Evolutionary conservation across 2,329 filamentous ascomycete genomes (phyloP).

Genomic region (Neofusicoccum sp.): DNA sequence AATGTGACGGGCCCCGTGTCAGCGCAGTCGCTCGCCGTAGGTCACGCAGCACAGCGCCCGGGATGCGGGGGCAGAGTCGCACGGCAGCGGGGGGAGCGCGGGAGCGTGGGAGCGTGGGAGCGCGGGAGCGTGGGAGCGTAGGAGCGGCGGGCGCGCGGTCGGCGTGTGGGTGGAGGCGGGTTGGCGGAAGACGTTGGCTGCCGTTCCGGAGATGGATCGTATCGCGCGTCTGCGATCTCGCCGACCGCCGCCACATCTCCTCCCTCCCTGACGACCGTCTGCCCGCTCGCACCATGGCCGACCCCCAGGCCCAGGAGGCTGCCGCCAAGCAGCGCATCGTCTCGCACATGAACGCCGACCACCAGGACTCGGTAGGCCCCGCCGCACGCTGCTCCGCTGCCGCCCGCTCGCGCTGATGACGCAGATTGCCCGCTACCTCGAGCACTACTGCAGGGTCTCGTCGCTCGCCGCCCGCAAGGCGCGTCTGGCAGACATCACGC

Average conservation of each 20-base stretch:
- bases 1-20: too few species aligned
- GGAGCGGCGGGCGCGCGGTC: background rate
- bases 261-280: background rate
- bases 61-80: background rate
- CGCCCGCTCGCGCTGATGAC: slow-evolving; percentile 20
- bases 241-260: slow-evolving; percentile 5
- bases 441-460: slow-evolving; percentile 66
- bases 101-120: background rate
- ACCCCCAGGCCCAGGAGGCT: slow-evolving; percentile 44
- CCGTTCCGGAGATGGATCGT: slow-evolving; percentile 15
- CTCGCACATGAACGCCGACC: slow-evolving; percentile 85
- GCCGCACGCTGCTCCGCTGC: background rate
- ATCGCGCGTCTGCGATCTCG: background rate
- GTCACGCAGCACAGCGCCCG: background rate
- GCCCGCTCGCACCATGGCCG: slow-evolving; percentile 28
- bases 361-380: slow-evolving; percentile 63
- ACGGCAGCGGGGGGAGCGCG: slow-evolving; percentile 7
- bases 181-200: background rate
- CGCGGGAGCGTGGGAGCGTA: background rate
- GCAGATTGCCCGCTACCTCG: slow-evolving; percentile 71
- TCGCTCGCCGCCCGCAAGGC: slow-evolving; percentile 59
- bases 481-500: slow-evolving; percentile 65
- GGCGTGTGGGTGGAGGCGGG: background rate
- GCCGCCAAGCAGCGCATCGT: slow-evolving; percentile 66
- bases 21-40: background rate